Percentiles rank a stretch among this genome's conserved stretches.
Evolutionary conservation across 768 basidiomycete species (phyloP).

Genomic region (Lepiota brunneoincarnata): DNA sequence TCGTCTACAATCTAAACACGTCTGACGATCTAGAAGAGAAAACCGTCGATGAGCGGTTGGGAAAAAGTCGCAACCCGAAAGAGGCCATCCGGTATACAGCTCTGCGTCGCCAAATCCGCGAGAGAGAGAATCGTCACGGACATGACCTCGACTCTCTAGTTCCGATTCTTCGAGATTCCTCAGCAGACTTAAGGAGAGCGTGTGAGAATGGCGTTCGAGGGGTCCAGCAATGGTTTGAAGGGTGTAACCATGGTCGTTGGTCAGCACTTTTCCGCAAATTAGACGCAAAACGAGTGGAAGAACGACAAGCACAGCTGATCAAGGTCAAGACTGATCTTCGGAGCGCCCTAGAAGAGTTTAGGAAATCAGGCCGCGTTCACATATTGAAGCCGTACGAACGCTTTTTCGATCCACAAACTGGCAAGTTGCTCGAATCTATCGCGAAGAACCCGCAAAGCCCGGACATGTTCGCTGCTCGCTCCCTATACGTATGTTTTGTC

Average conservation of each 20-base stretch:
- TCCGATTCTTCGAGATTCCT: slow-evolving; percentile 37
- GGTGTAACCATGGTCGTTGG: slow-evolving; percentile 36
- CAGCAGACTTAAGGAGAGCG: slow-evolving; percentile 30
- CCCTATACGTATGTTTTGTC: slow-evolving; percentile 44
- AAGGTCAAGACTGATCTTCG: slow-evolving; percentile 22
- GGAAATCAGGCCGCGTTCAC: slow-evolving; percentile 30
- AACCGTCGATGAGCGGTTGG: no score
- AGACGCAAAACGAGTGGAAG: slow-evolving; percentile 19
- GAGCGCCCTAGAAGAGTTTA: slow-evolving; percentile 28
- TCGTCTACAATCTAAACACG: no score
- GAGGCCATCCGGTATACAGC: no score
- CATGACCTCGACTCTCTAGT: slow-evolving; percentile 40
- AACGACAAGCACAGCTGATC: slow-evolving; percentile 25
- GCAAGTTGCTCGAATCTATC: slow-evolving; percentile 17
- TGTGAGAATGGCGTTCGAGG: slow-evolving; percentile 24
- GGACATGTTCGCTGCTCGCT: slow-evolving; percentile 41
- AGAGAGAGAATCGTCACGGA: slow-evolving; percentile 36
- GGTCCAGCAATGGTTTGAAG: slow-evolving; percentile 31
- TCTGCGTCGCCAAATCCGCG: slow-evolving; percentile 21
- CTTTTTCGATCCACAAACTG: slow-evolving; percentile 38
- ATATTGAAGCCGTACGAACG: slow-evolving; percentile 39
- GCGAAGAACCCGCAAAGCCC: slow-evolving; percentile 7
- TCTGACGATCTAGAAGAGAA: no score
- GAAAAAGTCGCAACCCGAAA: no score
- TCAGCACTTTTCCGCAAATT: slow-evolving; percentile 23